These are phyloP conservation scores for Centaurea solstitialis DNA, from an alignment of 129 eudicot genomes.

Conservation along the genomic window DNA sequence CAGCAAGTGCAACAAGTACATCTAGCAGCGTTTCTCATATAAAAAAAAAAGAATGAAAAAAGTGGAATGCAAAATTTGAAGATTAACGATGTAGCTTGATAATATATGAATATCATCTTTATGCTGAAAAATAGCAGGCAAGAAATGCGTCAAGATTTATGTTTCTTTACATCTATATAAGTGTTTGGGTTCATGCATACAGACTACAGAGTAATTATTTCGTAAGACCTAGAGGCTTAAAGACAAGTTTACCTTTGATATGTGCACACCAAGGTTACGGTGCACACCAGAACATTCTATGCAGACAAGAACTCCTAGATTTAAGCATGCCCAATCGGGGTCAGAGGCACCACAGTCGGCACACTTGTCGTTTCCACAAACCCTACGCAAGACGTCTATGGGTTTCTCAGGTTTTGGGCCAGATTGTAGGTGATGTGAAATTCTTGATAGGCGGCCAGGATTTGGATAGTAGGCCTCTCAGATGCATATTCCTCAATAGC, in stretches of 20 bases:
- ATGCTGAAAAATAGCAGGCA: no score
- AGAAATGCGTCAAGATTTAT: no score
- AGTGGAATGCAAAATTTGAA: not conserved
- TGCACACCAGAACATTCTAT: conserved; percentile 99
- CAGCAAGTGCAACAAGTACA: not conserved
- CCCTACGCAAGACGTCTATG: conserved; percentile 70
- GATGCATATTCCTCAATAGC: conserved; percentile 68
- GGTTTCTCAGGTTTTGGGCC: conserved; percentile 70
- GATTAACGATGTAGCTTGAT: no score
- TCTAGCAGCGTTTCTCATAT: not conserved
- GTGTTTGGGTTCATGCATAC: no score
- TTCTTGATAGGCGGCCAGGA: conserved; percentile 72
- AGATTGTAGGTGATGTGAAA: conserved; percentile 73
- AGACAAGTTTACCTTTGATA: conserved; percentile 69
- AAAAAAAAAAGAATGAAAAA: not conserved
- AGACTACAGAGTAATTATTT: no score
- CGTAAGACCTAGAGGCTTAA: conserved; percentile 1
- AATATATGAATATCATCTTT: no score
- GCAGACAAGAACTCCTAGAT: conserved; percentile 93
- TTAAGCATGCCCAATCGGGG: conserved; percentile 99
- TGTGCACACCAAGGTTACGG: conserved; percentile 98
- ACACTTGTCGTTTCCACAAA: conserved; percentile 87
- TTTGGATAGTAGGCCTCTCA: conserved; percentile 68
- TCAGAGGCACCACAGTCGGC: conserved; percentile 97
- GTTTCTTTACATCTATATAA: no score